phyloP scores from a whole-genome alignment of 2,329 filamentous ascomycete species.

The Bretziella fagacearum region DNA sequence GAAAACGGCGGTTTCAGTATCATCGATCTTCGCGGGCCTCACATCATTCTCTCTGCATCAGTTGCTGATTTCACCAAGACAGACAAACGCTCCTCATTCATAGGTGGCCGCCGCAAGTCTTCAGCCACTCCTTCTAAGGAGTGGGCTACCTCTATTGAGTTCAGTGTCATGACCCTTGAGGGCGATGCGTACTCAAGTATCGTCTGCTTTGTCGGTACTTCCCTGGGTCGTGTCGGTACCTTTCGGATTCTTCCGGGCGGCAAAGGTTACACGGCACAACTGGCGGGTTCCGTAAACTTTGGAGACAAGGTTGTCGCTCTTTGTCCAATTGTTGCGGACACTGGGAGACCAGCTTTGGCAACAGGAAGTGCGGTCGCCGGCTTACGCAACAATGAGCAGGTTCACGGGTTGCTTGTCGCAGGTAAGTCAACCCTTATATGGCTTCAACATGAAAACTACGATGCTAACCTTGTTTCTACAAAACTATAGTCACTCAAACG shows the following conservation, averaged over 20 bases:
- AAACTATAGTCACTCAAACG: constrained; percentile 49
- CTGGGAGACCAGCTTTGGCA: constrained; percentile 58
- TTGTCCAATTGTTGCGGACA: constrained; percentile 61
- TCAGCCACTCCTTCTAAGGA: constrained; percentile 32
- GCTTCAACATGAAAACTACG: neutral
- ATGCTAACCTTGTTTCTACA: constrained; percentile 7
- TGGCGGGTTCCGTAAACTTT: constrained; percentile 49
- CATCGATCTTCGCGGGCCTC: constrained; percentile 74
- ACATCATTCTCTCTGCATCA: constrained; percentile 60
- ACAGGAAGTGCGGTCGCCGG: constrained; percentile 60
- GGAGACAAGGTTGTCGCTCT: constrained; percentile 60
- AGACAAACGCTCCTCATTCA: constrained; percentile 61
- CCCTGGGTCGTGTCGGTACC: constrained; percentile 63
- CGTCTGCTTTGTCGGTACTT: constrained; percentile 79
- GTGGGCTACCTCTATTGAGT: constrained; percentile 70
- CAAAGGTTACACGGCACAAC: constrained; percentile 53
- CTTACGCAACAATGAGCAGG: constrained; percentile 54
- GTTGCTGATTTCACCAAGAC: constrained; percentile 57
- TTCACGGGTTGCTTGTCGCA: constrained; percentile 66
- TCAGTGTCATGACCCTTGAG: constrained; percentile 83
- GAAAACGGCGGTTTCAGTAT: constrained; percentile 66
- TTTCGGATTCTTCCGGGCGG: constrained; percentile 75
- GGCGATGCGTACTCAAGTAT: constrained; percentile 95
- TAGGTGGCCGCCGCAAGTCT: constrained; percentile 26
- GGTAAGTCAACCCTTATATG: constrained; percentile 28